A percentile compares a stretch with the other conserved stretches of the same genome.
Evolutionary conservation across 495 filamentous ascomycete genomes (phyloP).

Genomic region (Astrothelium macrocarpum): DNA sequence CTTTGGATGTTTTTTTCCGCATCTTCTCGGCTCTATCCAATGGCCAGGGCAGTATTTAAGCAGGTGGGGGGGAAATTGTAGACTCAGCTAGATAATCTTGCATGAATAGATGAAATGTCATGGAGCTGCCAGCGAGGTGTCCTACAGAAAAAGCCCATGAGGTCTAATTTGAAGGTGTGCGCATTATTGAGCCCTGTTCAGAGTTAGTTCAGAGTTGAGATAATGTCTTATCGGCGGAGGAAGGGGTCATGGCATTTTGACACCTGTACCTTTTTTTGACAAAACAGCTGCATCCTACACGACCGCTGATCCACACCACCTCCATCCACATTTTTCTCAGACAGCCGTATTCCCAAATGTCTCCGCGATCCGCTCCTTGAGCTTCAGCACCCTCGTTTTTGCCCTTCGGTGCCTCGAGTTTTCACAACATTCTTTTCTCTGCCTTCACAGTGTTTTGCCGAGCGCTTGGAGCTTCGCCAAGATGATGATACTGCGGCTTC

Average conservation of each 20-base stretch:
- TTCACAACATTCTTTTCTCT: background rate
- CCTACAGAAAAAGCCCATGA: no score
- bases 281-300: background rate
- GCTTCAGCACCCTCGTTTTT: background rate
- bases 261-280: background rate
- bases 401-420: background rate
- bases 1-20: background rate
- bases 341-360: background rate
- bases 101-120: background rate
- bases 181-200: no score
- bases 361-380: background rate
- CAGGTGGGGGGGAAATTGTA: background rate
- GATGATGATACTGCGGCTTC: conserved; percentile 28
- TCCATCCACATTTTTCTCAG: no score
- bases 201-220: no score
- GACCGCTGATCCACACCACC: no score
- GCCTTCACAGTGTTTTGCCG: background rate
- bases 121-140: background rate
- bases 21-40: background rate
- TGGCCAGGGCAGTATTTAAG: background rate
- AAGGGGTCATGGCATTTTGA: background rate
- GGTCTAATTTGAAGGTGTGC: no score
- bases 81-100: background rate
- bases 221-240: no score
- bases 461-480: conserved; percentile 6